A percentile compares a stretch with the other conserved stretches of the same genome.
These are phyloP conservation scores for Paramyrothecium sp. DNA, from an alignment of 2,329 filamentous ascomycete species.

Conservation along the genomic window DNA sequence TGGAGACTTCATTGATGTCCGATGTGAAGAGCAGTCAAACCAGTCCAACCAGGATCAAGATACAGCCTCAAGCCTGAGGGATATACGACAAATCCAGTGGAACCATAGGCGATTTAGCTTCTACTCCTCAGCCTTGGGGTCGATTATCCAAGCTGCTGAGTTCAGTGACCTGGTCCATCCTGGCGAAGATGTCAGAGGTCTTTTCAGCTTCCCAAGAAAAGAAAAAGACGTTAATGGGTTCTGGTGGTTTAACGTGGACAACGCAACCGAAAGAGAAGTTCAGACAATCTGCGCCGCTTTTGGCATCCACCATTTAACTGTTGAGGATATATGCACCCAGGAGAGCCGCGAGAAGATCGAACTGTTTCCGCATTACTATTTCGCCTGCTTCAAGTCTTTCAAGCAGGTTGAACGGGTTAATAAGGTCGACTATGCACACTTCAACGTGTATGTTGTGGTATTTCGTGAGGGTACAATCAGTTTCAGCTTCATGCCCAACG, in stretches of 20 bases:
- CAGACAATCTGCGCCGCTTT: slow-evolving; percentile 89
- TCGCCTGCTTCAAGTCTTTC: slow-evolving; percentile 95
- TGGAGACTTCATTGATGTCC: too few species aligned
- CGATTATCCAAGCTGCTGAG: slow-evolving; percentile 89
- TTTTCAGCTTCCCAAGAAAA: slow-evolving; percentile 76
- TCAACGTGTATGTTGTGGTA: slow-evolving; percentile 95
- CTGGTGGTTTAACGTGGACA: slow-evolving; percentile 97
- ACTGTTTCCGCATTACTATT: slow-evolving; percentile 96
- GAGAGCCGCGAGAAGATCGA: slow-evolving; percentile 98
- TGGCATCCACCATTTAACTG: slow-evolving; percentile 90
- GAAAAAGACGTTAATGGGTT: slow-evolving; percentile 70
- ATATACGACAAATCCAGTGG: too few species aligned
- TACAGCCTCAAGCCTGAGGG: too few species aligned
- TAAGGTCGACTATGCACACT: slow-evolving; percentile 83
- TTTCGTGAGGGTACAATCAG: slow-evolving; percentile 94
- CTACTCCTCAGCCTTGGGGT: slow-evolving; percentile 93
- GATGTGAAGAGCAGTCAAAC: too few species aligned
- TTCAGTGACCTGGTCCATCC: slow-evolving; percentile 85
- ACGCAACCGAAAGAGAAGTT: slow-evolving; percentile 85
- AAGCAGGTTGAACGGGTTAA: slow-evolving; percentile 73
- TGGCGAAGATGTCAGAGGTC: slow-evolving; percentile 82
- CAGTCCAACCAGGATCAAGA: too few species aligned
- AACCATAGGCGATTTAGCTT: slow-evolving; percentile 88
- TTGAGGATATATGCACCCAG: slow-evolving; percentile 93
- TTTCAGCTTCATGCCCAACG: slow-evolving; percentile 87